Evolutionary conservation across 1,284 basidiomycete species (phyloP), one percentile per base, ranked within the genome.

Genomic region (Hypsizygus ulmarius): DNA sequence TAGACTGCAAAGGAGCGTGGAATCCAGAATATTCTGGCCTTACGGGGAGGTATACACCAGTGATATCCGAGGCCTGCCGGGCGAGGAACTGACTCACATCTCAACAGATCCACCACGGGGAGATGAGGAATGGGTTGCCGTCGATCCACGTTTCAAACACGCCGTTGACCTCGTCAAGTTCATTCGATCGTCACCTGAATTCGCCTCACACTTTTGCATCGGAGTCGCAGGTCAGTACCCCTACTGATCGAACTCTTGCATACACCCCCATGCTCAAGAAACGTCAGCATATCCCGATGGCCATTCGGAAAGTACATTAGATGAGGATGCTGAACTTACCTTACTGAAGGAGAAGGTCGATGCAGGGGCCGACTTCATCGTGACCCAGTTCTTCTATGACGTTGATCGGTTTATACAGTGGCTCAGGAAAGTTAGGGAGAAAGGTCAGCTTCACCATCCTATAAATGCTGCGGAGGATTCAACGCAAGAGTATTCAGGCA

Each of bases 311-410:
- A 78, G 77, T 37, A 70, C 78, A 16, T 67, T 71, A 4, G 72
- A 74, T 45, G 81, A 82, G 53, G 84, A 90, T 43, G 72, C 72
- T n/a, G 90, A 96, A 59, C 75, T 99, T 15, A 69, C 76, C 2
- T 76, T 85, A 59, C 74, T 99, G 51, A 93, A 93, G 68, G 77
- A 79, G 36, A 99, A 99, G 69, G 84, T 98, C 25, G 90, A 97
- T 53, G 93, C 93, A 0, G 97, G 97, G 3, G 94, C 95, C 1
- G 88, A 97, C 55, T 97, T 95, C 66, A 92, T 99, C 57, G 79
- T 99, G 52, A 98, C 97, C 0, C 97, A 99, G 63, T 78, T 99
- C 45, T 99, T 99, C 69, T 99, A 99, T 71, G 95, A 98, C 59
- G 84, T 89, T 29, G 84, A 93, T 53, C 78, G 82, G 42, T 96